Percentiles rank a stretch among this genome's conserved stretches.
phyloP scores from a whole-genome alignment of 108 stramenopile species.

The Skeletonema marinoi region DNA sequence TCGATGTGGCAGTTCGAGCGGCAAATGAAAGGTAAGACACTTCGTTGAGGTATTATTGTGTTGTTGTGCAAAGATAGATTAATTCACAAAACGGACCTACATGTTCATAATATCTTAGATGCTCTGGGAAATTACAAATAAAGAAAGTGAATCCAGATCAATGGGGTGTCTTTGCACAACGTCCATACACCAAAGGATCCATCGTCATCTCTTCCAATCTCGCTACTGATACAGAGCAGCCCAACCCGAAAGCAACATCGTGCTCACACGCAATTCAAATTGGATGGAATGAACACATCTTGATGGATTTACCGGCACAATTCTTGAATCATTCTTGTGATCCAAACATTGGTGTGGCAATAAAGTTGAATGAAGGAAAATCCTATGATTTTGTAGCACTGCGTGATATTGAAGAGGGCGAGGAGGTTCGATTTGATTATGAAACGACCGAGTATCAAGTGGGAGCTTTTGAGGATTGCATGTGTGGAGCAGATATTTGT shows the following conservation, averaged over 20 bases:
- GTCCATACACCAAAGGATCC: slow-evolving; percentile 7
- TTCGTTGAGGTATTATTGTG: not conserved
- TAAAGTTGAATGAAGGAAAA: slow-evolving; percentile 27
- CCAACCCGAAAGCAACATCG: slow-evolving; percentile 5
- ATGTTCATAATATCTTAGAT: slow-evolving; percentile 2
- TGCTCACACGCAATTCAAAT: slow-evolving; percentile 55
- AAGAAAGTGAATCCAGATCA: slow-evolving; percentile 7
- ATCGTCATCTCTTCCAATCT: slow-evolving; percentile 27
- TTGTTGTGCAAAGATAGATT: not conserved
- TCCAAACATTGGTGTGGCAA: slow-evolving; percentile 54
- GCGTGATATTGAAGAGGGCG: slow-evolving; percentile 43
- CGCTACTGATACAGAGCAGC: not conserved
- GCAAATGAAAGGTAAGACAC: slow-evolving; percentile 14
- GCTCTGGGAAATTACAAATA: slow-evolving; percentile 6
- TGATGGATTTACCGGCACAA: slow-evolving; percentile 61
- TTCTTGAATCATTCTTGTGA: slow-evolving; percentile 69
- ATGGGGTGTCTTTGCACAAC: slow-evolving; percentile 18
- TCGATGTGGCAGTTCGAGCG: slow-evolving; percentile 6
- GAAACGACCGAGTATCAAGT: slow-evolving; percentile 60
- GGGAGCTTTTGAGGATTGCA: slow-evolving; percentile 42
- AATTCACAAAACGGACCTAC: not conserved
- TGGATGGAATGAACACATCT: slow-evolving; percentile 42
- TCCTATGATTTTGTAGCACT: slow-evolving; percentile 64
- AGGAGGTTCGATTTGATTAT: slow-evolving; percentile 64
- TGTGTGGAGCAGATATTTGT: slow-evolving; percentile 51